Conservation (phyloP, 352 stramenopile genomes). For the Phytophthora ramorum region DNA sequence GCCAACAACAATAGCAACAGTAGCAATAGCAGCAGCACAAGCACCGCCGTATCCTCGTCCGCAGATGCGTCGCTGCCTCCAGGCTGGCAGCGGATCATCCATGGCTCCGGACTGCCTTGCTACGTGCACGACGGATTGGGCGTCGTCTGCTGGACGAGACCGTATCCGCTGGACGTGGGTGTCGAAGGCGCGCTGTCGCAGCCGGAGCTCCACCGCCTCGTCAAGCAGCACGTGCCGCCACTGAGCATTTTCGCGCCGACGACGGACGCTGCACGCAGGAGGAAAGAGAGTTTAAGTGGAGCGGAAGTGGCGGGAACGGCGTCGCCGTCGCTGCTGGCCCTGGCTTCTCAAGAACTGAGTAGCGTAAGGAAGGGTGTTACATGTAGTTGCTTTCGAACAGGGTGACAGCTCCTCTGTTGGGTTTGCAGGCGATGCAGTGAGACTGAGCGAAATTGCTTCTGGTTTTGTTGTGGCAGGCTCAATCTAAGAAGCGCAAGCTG, state of each 20-base stretch:
- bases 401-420: constrained; percentile 34
- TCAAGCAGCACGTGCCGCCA: constrained; percentile 69
- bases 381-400: constrained; percentile 17
- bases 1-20: constrained; percentile 2
- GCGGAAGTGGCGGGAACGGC: not conserved
- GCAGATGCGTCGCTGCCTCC: constrained; percentile 50
- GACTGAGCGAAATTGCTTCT: not conserved
- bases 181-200: constrained; percentile 31
- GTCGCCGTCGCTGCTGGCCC: constrained; percentile 1
- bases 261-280: constrained; percentile 14
- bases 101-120: constrained; percentile 74
- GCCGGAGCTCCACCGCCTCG: constrained; percentile 50
- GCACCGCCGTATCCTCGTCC: constrained; percentile 5
- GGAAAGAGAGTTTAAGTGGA: constrained; percentile 6
- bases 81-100: constrained; percentile 68
- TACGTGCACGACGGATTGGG: constrained; percentile 64
- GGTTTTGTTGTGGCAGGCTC: constrained; percentile 12
- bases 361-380: constrained; percentile 39
- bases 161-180: constrained; percentile 60
- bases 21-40: constrained; percentile 4
- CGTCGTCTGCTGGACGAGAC: constrained; percentile 76
- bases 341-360: constrained; percentile 27
- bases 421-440: not conserved
- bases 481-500: constrained; percentile 61
- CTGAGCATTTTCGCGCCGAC: constrained; percentile 63